A percentile compares a stretch with the other conserved stretches of the same genome.
Evolutionary conservation across 2,329 filamentous ascomycete genomes (phyloP).

Genomic region (Talaromyces sp.): DNA sequence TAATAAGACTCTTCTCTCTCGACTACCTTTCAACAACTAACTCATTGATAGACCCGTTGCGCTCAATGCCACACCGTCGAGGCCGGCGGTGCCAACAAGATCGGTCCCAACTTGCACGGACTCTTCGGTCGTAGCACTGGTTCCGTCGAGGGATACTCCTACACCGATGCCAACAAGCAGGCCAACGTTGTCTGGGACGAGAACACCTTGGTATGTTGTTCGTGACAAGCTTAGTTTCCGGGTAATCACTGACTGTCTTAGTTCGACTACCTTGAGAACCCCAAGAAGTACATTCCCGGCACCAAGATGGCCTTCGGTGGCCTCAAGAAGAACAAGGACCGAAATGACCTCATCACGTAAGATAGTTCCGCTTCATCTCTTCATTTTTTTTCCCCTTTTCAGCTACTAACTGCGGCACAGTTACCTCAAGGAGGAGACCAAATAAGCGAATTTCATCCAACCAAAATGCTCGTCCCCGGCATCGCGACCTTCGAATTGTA

Average conservation of each 20-base stretch:
- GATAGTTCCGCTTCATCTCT: slow-evolving; percentile 32
- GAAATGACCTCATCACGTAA: slow-evolving; percentile 97
- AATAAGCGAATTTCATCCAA: slow-evolving; percentile 24
- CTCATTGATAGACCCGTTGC: slow-evolving; percentile 66
- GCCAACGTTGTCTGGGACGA: slow-evolving; percentile 89
- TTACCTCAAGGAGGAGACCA: slow-evolving; percentile 36
- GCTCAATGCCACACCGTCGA: slow-evolving; percentile 98
- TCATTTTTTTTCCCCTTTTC: background rate
- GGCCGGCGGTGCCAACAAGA: slow-evolving; percentile 88
- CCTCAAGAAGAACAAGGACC: slow-evolving; percentile 99
- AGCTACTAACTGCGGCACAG: slow-evolving; percentile 20
- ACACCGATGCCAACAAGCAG: slow-evolving; percentile 99
- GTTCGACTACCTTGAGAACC: slow-evolving; percentile 99
- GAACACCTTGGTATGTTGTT: slow-evolving; percentile 65
- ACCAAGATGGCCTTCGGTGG: slow-evolving; percentile 99
- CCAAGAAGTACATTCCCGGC: slow-evolving; percentile 99
- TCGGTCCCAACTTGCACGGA: slow-evolving; percentile 93
- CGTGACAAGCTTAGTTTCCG: background rate
- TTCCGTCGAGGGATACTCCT: slow-evolving; percentile 84
- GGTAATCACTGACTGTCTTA: slow-evolving; percentile 32
- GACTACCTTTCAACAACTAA: background rate
- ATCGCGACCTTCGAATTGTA: slow-evolving; percentile 11
- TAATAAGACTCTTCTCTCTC: slow-evolving; percentile 27
- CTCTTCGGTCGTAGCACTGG: slow-evolving; percentile 96
- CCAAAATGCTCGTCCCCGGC: slow-evolving; percentile 8